A percentile compares a stretch with the other conserved stretches of the same genome.
Evolutionary conservation across 306 rosid species (phyloP).

Genomic region (Castanopsis chinensis): DNA sequence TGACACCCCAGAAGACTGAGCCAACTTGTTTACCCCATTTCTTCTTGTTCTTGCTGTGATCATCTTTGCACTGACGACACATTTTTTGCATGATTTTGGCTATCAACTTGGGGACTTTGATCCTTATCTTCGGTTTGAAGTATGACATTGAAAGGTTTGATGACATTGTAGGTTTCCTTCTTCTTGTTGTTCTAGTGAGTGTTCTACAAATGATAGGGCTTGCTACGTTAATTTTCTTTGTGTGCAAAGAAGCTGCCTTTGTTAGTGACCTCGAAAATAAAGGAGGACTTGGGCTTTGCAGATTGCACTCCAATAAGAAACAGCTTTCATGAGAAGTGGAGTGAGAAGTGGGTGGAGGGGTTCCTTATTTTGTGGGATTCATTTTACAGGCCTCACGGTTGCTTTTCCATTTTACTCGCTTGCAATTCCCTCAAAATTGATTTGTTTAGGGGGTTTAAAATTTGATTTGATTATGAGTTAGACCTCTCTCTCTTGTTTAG

Average conservation of each 20-base stretch:
- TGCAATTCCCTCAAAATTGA: too few relatives aligned
- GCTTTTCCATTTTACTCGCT: neutral
- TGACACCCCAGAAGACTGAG: constrained; percentile 13
- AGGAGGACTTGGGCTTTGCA: neutral
- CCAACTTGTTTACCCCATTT: constrained; percentile 14
- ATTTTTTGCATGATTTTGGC: constrained; percentile 32
- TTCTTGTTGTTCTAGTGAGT: neutral
- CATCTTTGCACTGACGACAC: neutral
- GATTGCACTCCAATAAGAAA: neutral
- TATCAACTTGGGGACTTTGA: constrained; percentile 31
- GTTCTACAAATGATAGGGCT: neutral
- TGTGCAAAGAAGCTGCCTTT: too few relatives aligned
- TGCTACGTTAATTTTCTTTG: neutral
- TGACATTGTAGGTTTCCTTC: neutral
- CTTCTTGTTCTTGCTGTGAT: neutral
- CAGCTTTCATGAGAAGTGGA: neutral
- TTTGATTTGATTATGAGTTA: too few relatives aligned
- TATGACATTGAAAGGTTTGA: constrained; percentile 14
- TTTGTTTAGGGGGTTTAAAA: too few relatives aligned
- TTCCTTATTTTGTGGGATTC: constrained; percentile 5
- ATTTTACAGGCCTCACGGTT: too few relatives aligned
- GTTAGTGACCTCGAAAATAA: too few relatives aligned
- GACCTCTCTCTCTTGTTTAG: too few relatives aligned
- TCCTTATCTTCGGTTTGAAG: constrained; percentile 27
- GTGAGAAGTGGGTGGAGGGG: constrained; percentile 9